A percentile compares a stretch with the other conserved stretches of the same genome.
These are phyloP conservation scores for Stachybotrys chartarum DNA, from an alignment of 2,329 filamentous ascomycete genomes.

Conservation along the genomic window DNA sequence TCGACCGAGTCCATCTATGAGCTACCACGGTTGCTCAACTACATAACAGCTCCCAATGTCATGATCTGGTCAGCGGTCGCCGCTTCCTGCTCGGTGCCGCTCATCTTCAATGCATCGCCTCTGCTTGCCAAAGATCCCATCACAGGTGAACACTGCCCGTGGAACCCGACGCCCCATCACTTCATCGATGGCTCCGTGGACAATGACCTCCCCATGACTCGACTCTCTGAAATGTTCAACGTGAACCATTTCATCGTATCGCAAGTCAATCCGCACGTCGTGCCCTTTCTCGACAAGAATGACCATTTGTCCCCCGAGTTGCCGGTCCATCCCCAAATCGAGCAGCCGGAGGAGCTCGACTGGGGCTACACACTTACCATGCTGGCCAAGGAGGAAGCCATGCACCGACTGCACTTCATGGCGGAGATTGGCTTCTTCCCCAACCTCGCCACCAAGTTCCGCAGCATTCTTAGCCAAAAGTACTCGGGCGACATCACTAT, in stretches of 20 bases:
- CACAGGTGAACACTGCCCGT: conserved; percentile 70
- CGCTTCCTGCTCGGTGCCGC: conserved; percentile 88
- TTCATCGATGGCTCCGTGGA: conserved; percentile 96
- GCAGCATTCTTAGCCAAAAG: conserved; percentile 78
- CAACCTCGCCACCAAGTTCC: conserved; percentile 68
- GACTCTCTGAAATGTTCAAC: conserved; percentile 91
- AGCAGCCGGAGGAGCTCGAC: conserved; percentile 31
- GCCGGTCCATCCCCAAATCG: conserved; percentile 17
- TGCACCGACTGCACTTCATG: conserved; percentile 75
- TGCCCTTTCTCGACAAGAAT: conserved; percentile 75
- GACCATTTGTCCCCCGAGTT: conserved; percentile 43
- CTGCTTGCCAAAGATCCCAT: conserved; percentile 78
- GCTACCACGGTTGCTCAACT: conserved; percentile 80
- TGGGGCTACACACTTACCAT: conserved; percentile 64
- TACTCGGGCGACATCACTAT: conserved; percentile 97
- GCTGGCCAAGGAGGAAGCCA: conserved; percentile 69
- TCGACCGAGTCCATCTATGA: conserved; percentile 85
- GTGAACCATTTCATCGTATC: conserved; percentile 98
- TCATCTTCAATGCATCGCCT: conserved; percentile 73
- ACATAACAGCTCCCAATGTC: conserved; percentile 87
- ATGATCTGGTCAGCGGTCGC: conserved; percentile 95
- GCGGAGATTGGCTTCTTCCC: conserved; percentile 76
- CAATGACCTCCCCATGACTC: conserved; percentile 86
- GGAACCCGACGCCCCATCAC: conserved; percentile 77
- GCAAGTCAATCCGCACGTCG: conserved; percentile 90